These are phyloP conservation scores for Grosmannia huntii DNA, from an alignment of 2,329 filamentous ascomycete genomes.

Conservation along the genomic window DNA sequence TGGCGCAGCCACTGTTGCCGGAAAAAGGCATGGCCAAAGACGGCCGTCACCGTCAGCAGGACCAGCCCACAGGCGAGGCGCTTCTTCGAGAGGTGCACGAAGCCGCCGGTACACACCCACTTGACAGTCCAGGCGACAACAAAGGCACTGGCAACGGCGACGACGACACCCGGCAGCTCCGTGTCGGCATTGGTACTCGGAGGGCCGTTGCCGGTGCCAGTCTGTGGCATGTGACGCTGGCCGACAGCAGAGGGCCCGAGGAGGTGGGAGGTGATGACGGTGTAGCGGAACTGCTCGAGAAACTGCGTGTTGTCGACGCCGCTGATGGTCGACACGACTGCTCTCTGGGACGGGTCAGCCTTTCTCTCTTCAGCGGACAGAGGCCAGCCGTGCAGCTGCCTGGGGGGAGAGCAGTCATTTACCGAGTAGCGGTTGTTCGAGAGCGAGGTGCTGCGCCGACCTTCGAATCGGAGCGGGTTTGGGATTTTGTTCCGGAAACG, in stretches of 20 bases:
- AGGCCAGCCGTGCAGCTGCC: no score
- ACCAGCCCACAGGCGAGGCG: conserved; percentile 33
- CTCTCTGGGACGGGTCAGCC: conserved; percentile 33
- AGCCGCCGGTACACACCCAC: conserved; percentile 47
- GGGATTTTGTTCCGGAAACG: conserved; percentile 38
- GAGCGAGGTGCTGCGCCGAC: conserved; percentile 26
- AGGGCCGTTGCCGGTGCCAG: background rate
- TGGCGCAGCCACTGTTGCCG: conserved; percentile 73
- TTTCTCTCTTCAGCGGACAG: background rate
- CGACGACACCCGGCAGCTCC: conserved; percentile 24
- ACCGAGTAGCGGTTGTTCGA: conserved; percentile 39
- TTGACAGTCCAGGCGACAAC: conserved; percentile 60
- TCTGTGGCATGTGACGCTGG: conserved; percentile 17
- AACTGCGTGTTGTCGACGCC: conserved; percentile 73
- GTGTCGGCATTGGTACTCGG: conserved; percentile 3
- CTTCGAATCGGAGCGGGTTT: conserved; percentile 29
- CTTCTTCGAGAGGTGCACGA: conserved; percentile 42
- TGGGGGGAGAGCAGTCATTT: conserved; percentile 15
- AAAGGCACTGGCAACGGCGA: conserved; percentile 52
- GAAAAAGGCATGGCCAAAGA: conserved; percentile 57
- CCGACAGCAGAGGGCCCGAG: conserved; percentile 52
- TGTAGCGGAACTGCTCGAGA: conserved; percentile 85
- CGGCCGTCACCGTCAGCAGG: conserved; percentile 38
- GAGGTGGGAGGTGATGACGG: conserved; percentile 82
- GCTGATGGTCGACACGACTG: conserved; percentile 59